Conservation (phyloP, 2,329 filamentous ascomycete species). For the Elsinoe arachidis region DNA sequence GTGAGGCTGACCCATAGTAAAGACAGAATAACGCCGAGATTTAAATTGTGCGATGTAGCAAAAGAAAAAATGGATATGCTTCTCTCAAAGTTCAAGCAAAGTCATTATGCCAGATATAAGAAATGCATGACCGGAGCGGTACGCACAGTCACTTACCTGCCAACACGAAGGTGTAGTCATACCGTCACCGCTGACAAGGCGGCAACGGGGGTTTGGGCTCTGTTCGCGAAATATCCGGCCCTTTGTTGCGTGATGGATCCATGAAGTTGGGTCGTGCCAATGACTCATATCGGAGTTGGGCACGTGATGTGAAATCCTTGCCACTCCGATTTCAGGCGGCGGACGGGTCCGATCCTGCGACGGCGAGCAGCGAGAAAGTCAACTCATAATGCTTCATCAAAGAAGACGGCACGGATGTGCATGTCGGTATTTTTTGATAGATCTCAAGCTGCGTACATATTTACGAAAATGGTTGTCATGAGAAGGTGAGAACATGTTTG, state of each 20-base stretch:
- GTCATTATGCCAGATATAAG: not conserved
- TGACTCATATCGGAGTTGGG: not conserved
- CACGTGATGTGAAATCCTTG: not conserved
- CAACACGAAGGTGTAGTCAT: not conserved
- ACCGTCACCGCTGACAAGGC: not conserved
- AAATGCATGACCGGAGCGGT: not conserved
- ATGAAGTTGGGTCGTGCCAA: not conserved
- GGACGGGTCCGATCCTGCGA: not conserved
- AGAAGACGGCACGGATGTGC: not conserved
- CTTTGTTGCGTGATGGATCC: not conserved
- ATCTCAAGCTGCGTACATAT: too few relatives aligned
- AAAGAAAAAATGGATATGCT: not conserved
- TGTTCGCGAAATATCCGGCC: not conserved
- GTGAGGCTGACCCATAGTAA: slow-evolving; percentile 35
- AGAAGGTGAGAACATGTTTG: too few relatives aligned
- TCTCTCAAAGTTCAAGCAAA: not conserved
- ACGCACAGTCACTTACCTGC: not conserved
- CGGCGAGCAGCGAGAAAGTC: not conserved
- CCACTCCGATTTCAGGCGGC: not conserved
- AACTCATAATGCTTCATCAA: not conserved
- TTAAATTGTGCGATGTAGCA: not conserved
- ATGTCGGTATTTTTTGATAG: not conserved
- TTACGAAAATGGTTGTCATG: too few relatives aligned
- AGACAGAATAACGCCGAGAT: not conserved
- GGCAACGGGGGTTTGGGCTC: not conserved